Evolutionary conservation across 805 yeast species (phyloP).

Genomic region (Candida awuae): DNA sequence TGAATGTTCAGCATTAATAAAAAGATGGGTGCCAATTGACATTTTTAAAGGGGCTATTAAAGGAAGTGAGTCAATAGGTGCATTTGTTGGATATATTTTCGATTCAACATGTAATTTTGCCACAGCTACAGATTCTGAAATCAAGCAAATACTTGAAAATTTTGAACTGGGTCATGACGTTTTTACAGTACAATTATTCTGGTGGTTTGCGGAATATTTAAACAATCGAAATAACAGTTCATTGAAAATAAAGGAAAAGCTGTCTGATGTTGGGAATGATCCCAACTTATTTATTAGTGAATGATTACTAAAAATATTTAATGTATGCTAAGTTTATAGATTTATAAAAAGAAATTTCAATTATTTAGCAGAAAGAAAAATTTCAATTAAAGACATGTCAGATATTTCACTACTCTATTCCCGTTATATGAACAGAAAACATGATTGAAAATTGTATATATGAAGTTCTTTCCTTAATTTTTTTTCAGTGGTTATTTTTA

Average conservation of each 20-base stretch:
- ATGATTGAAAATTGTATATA: no score
- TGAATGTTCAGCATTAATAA: constrained; percentile 2
- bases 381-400: no score
- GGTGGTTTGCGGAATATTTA: constrained; percentile 1
- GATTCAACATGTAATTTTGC: constrained; percentile 4
- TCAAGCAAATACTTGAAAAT: background rate
- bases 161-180: background rate
- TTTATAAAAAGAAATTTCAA: no score
- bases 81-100: constrained; percentile 6
- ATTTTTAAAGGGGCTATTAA: constrained; percentile 10
- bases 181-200: background rate
- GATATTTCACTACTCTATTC: no score
- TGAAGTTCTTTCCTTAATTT: no score
- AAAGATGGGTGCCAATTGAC: constrained; percentile 6
- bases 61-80: constrained; percentile 5
- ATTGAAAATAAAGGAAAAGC: background rate
- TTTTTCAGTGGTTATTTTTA: no score
- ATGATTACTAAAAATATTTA: no score
- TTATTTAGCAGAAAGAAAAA: no score
- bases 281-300: no score
- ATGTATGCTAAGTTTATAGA: no score
- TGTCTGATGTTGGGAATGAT: no score
- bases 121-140: constrained; percentile 1
- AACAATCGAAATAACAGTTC: background rate
- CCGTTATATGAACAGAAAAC: no score